Evolutionary conservation across 1,139 yeast species (phyloP).

Genomic region (Nematodospora anomalae): DNA sequence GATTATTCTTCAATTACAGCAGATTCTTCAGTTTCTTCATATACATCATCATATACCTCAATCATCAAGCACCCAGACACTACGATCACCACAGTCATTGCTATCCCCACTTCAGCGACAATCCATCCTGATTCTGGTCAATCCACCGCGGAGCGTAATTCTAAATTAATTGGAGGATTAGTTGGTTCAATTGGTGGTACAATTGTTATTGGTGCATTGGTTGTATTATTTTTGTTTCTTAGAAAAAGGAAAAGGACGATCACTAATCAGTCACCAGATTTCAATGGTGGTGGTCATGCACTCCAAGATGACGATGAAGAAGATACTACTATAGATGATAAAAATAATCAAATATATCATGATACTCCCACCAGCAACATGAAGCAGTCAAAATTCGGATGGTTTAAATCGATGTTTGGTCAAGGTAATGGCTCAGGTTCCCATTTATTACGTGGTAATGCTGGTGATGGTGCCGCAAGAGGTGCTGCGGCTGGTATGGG

Average conservation of each 20-base stretch:
- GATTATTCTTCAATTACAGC: background rate
- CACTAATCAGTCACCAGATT: conserved; percentile 49
- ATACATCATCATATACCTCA: conserved; percentile 17
- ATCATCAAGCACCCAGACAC: conserved; percentile 28
- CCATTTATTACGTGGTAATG: conserved; percentile 4
- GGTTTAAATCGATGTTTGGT: conserved; percentile 12
- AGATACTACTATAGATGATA: conserved; percentile 17
- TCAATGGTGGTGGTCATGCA: conserved; percentile 25
- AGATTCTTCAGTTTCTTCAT: conserved; percentile 9
- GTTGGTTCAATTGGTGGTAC: conserved; percentile 52
- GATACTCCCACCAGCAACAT: conserved; percentile 11
- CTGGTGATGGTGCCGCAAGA: conserved; percentile 11
- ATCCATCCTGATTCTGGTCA: conserved; percentile 13
- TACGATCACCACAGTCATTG: conserved; percentile 43
- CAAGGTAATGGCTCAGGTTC: conserved; percentile 1
- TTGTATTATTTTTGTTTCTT: conserved; percentile 37
- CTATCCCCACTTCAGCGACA: conserved; percentile 37
- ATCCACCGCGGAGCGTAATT: conserved; percentile 26
- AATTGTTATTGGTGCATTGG: conserved; percentile 40
- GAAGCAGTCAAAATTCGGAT: conserved; percentile 12
- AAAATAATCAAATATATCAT: conserved; percentile 13
- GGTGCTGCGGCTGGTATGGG: conserved; percentile 14
- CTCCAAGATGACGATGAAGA: conserved; percentile 10
- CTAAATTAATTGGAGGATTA: conserved; percentile 47
- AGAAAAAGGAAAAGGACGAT: conserved; percentile 32